Conservation (phyloP, 441 rosid species). For the Pelargonium myrrhifolium region DNA sequence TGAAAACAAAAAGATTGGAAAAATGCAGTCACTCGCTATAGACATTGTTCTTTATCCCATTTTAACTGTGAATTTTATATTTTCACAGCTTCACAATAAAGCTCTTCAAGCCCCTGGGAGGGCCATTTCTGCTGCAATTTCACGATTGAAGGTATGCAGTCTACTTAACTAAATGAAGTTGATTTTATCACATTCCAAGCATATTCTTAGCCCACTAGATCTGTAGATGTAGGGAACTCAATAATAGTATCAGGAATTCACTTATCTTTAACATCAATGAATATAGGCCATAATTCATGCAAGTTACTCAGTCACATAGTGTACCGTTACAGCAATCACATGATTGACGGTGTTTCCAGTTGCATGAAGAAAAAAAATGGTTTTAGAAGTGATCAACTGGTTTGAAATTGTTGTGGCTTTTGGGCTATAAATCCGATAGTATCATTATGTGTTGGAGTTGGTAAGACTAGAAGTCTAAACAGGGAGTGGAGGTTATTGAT, state of each 20-base stretch:
- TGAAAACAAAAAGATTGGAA: too few relatives aligned
- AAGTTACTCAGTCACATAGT: neutral
- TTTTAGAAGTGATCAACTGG: too few relatives aligned
- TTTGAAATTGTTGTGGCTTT: too few relatives aligned
- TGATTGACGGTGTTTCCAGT: neutral
- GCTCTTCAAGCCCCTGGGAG: constrained; percentile 99
- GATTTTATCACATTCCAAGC: neutral
- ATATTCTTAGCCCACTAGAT: neutral
- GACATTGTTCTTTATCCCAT: neutral
- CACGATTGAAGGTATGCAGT: constrained; percentile 72
- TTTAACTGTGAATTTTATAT: constrained; percentile 11
- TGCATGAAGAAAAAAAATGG: too few relatives aligned
- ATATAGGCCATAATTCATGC: neutral
- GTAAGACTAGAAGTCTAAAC: too few relatives aligned
- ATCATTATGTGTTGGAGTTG: too few relatives aligned
- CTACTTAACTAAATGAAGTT: neutral
- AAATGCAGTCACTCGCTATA: neutral
- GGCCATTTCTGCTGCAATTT: constrained; percentile 76
- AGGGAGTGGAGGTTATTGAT: too few relatives aligned
- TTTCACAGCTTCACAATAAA: constrained; percentile 46
- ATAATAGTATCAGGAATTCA: neutral
- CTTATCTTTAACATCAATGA: neutral
- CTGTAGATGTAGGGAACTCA: neutral
- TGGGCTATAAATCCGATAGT: too few relatives aligned
- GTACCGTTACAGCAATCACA: neutral